Evolutionary conservation across 1,284 basidiomycete species (phyloP).

Genomic region (Peniophora sp.): DNA sequence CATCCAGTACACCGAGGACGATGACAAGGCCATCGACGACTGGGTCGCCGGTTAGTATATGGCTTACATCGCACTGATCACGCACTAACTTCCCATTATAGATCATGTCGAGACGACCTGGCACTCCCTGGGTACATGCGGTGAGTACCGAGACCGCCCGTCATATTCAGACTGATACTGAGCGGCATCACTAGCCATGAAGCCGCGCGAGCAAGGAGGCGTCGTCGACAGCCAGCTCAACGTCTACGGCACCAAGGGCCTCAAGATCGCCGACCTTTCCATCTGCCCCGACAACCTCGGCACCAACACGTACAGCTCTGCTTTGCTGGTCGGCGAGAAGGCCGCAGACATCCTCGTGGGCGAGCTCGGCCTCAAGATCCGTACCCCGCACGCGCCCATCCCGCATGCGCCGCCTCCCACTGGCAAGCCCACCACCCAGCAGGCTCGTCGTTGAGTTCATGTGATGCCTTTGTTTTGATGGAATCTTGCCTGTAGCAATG

Average conservation of each 20-base stretch:
- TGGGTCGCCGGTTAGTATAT: constrained; percentile 35
- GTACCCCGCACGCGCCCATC: constrained; percentile 55
- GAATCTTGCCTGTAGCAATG: too few relatives aligned
- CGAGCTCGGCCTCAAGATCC: constrained; percentile 59
- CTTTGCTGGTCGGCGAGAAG: constrained; percentile 63
- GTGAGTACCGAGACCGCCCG: too few relatives aligned
- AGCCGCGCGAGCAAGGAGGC: constrained; percentile 68
- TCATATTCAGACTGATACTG: too few relatives aligned
- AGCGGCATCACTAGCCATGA: constrained; percentile 52
- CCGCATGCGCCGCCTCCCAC: constrained; percentile 59
- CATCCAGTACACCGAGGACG: constrained; percentile 55
- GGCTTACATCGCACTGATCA: too few relatives aligned
- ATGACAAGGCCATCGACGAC: constrained; percentile 63
- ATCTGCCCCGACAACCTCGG: constrained; percentile 52
- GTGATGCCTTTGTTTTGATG: too few relatives aligned
- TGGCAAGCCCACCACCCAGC: constrained; percentile 48
- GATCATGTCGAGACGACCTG: constrained; percentile 70
- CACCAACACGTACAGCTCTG: constrained; percentile 67
- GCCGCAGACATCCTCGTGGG: constrained; percentile 54
- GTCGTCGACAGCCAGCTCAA: constrained; percentile 67
- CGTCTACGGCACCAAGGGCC: constrained; percentile 67
- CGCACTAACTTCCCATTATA: too few relatives aligned
- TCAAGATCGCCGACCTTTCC: constrained; percentile 40
- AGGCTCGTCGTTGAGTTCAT: constrained; percentile 12
- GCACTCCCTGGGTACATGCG: constrained; percentile 60